Base-by-base conservation (phyloP, 163 green algal genomes). In the Coccomyxa subellipsoidea region DNA sequence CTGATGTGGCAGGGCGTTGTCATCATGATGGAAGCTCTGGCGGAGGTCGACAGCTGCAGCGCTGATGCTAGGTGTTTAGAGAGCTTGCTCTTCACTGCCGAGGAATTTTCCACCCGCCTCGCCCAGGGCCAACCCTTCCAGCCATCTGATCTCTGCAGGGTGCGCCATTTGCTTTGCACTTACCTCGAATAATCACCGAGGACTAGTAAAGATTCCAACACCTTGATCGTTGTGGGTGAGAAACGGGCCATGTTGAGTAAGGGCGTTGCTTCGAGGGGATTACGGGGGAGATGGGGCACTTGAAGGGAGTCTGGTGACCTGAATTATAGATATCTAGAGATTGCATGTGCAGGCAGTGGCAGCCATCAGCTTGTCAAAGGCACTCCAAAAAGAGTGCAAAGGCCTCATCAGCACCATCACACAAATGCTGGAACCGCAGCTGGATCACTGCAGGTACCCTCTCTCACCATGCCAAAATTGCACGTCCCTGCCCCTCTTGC, bases 371-470 rank as follows among this genome's bases (percentile, higher is more conserved):
- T 36, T 73, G 66, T 73, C 66, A 4, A 73, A 34, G 66, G n/a
- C 66, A 23, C 66, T 73, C 27, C 66, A 73, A 23, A 73, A 73
- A n/a, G 66, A 73, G 66, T 34, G n/a, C n/a, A 73, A 73, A 23
- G 27, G 29, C 27, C 18, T n/a, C 10, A 23, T 73, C 21, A 34
- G 66, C 29, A 73, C 15, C 29, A 36, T 32, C n/a, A 34, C 1
- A 18, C 21, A 3, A 36, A 23, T 34, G 8, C 29, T 73, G 2
- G 66, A 73, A 34, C 66, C 66, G 8, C 66, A 73, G 66, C 66
- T 73, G 1, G 66, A 73, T 8, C 31, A 36, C 18, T 73, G 66
- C 66, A 32, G 66, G 66, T 73, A 23, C 47, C n/a, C n/a, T n/a
- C n/a, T n/a, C n/a, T n/a, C n/a, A n/a, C n/a, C n/a, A n/a, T n/a